phyloP scores from a whole-genome alignment of 768 basidiomycete genomes.

The Scleroderma citrinum region DNA sequence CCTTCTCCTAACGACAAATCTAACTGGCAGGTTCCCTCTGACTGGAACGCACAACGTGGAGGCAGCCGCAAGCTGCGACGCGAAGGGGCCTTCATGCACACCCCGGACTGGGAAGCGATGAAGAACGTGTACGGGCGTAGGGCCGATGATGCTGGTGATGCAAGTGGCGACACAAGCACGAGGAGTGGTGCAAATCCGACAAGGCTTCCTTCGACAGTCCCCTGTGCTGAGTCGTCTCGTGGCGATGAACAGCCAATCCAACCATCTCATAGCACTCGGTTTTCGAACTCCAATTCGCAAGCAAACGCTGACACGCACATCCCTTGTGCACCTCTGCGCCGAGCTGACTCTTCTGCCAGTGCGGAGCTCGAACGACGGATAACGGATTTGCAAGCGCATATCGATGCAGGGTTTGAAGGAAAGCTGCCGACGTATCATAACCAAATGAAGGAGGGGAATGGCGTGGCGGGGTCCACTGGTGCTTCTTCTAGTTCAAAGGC shows the following conservation, averaged over 20 bases:
- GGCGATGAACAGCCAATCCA: neutral
- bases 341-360: neutral
- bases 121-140: neutral
- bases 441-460: neutral
- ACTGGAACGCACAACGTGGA: neutral
- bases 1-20: neutral
- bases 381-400: neutral
- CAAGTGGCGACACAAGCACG: neutral
- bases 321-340: neutral
- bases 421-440: neutral
- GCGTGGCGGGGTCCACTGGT: neutral
- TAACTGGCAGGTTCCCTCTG: neutral
- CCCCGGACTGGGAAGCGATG: conserved; percentile 3
- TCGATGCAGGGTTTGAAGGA: neutral
- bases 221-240: no score
- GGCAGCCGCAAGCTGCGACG: neutral
- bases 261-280: neutral
- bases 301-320: neutral
- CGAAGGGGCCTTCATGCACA: conserved; percentile 1
- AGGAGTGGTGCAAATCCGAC: neutral
- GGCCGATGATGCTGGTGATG: neutral
- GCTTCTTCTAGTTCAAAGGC: neutral
- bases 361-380: neutral
- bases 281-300: neutral
- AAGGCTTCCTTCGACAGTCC: neutral